These are phyloP conservation scores for Thermochaetoides thermophila DNA, from an alignment of 495 filamentous ascomycete genomes.

Conservation along the genomic window DNA sequence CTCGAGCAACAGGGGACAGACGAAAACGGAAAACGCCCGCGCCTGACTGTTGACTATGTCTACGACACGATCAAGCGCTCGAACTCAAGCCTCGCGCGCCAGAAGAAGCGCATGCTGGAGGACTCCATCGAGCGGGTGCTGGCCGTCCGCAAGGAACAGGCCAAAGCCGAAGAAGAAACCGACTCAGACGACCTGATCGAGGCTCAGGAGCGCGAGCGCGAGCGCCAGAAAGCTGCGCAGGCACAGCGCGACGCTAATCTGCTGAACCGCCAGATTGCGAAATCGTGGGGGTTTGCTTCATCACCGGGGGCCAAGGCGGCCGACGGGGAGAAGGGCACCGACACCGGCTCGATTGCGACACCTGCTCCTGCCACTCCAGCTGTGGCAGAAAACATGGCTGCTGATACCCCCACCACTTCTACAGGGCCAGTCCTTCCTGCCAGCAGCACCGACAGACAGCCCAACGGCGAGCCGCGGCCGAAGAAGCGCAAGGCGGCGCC, in stretches of 20 bases:
- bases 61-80: conserved; percentile 69
- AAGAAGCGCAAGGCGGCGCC: conserved; percentile 45
- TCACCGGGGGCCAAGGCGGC: too few species aligned
- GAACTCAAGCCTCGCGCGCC: conserved; percentile 69
- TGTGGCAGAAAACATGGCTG: background rate
- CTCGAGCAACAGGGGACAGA: conserved; percentile 35
- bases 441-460: conserved; percentile 22
- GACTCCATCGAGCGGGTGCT: conserved; percentile 78
- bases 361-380: background rate
- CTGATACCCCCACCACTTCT: background rate
- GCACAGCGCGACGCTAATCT: conserved; percentile 13
- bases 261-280: conserved; percentile 26
- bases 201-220: conserved; percentile 30
- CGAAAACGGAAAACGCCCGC: conserved; percentile 4
- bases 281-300: conserved; percentile 42
- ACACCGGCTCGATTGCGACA: conserved; percentile 3
- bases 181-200: conserved; percentile 52
- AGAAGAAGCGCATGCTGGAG: conserved; percentile 65
- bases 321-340: conserved; percentile 11
- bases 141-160: conserved; percentile 53
- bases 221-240: conserved; percentile 10
- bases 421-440: background rate
- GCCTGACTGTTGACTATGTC: conserved; percentile 44
- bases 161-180: conserved; percentile 37
- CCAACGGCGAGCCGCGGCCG: conserved; percentile 51